Percentiles rank a stretch among this genome's conserved stretches.
Evolutionary conservation across 495 filamentous ascomycete species (phyloP).

Genomic region (Penicillium lagena): DNA sequence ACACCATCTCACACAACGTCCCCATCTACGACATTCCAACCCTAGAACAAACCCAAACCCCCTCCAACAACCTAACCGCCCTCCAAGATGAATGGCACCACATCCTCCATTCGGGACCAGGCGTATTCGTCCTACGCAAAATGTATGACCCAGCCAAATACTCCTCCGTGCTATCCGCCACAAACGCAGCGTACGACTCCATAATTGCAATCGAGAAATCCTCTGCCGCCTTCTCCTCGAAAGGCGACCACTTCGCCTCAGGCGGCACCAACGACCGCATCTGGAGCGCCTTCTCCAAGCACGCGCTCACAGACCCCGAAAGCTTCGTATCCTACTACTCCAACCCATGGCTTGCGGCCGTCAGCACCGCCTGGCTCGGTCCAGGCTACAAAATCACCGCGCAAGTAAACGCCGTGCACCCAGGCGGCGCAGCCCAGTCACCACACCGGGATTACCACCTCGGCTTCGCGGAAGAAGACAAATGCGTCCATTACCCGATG

Average conservation of each 20-base stretch:
- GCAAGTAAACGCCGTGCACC: constrained; percentile 51
- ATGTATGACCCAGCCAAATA: constrained; percentile 33
- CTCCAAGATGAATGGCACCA: constrained; percentile 53
- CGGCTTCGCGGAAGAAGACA: constrained; percentile 40
- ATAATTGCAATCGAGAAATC: constrained; percentile 37
- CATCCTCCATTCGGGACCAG: constrained; percentile 43
- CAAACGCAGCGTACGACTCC: constrained; percentile 34
- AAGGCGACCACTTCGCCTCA: constrained; percentile 51
- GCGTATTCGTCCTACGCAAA: constrained; percentile 43
- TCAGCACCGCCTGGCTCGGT: constrained; percentile 44
- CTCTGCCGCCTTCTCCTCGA: constrained; percentile 6
- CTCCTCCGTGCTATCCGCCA: constrained; percentile 21
- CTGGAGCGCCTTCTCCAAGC: constrained; percentile 55
- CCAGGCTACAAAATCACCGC: constrained; percentile 47
- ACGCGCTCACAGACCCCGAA: constrained; percentile 34
- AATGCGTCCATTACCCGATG: constrained; percentile 30
- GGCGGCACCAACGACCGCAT: constrained; percentile 44
- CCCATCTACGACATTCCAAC: constrained; percentile 43
- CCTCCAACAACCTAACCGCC: background rate
- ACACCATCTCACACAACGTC: constrained; percentile 35
- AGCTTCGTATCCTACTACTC: constrained; percentile 48
- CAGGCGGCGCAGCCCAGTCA: constrained; percentile 43
- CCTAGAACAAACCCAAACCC: constrained; percentile 11
- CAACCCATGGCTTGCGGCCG: constrained; percentile 43
- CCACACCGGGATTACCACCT: constrained; percentile 54